Evolutionary conservation across 1,139 yeast species (phyloP).

Genomic region (Kazachstania sp.): DNA sequence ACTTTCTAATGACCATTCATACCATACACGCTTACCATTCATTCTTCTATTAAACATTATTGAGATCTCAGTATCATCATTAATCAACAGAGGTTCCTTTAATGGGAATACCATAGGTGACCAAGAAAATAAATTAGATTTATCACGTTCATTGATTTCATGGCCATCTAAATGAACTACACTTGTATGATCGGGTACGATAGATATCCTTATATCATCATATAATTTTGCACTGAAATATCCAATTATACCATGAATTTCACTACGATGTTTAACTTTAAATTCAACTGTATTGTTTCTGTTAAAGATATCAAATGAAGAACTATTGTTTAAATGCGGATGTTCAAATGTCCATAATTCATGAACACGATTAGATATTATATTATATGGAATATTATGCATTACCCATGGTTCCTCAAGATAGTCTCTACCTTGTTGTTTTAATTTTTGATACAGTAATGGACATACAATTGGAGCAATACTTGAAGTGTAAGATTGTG

Average conservation of each 20-base stretch:
- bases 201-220: slow-evolving; percentile 48
- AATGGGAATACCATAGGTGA: slow-evolving; percentile 72
- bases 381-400: slow-evolving; percentile 44
- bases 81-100: slow-evolving; percentile 39
- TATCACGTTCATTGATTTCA: slow-evolving; percentile 7
- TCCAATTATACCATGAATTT: slow-evolving; percentile 68
- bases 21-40: slow-evolving; percentile 47
- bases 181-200: slow-evolving; percentile 37
- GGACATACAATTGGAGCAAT: slow-evolving; percentile 63
- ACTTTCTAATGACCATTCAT: slow-evolving; percentile 60
- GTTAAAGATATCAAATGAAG: slow-evolving; percentile 10
- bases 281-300: slow-evolving; percentile 27
- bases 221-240: slow-evolving; percentile 61
- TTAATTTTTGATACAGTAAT: slow-evolving; percentile 33
- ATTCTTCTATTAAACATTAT: slow-evolving; percentile 36
- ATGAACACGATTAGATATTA: slow-evolving; percentile 36
- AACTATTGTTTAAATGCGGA: slow-evolving; percentile 28
- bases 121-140: slow-evolving; percentile 48
- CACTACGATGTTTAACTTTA: slow-evolving; percentile 38
- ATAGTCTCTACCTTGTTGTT: background rate
- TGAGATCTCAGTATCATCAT: slow-evolving; percentile 47
- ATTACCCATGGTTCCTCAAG: slow-evolving; percentile 54
- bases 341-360: slow-evolving; percentile 49
- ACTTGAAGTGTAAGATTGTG: slow-evolving; percentile 50
- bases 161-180: slow-evolving; percentile 7